A percentile compares a stretch with the other conserved stretches of the same genome.
phyloP scores from a whole-genome alignment of 2,329 filamentous ascomycete species.

The Fusarium globosum region DNA sequence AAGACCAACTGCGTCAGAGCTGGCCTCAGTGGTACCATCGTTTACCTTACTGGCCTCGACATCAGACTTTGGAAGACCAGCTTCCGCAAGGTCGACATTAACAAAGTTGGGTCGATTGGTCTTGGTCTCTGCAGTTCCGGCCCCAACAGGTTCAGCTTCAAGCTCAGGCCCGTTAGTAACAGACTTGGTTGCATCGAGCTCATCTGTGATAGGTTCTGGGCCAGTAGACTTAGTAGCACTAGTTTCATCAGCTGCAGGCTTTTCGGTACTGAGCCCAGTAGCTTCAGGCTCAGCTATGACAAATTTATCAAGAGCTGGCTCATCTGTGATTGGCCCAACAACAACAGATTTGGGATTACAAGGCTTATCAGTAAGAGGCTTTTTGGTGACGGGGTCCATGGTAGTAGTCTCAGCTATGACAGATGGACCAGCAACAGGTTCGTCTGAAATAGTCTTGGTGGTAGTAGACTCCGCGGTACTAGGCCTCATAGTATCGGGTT shows the following conservation, averaged over 20 bases:
- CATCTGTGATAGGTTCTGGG: not conserved
- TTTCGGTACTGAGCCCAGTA: not conserved
- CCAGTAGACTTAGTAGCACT: not conserved
- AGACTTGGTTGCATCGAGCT: not conserved
- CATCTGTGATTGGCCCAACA: not conserved
- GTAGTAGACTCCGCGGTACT: not conserved
- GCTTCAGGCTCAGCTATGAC: not conserved
- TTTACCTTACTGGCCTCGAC: not conserved
- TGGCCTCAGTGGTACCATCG: not conserved
- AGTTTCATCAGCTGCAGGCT: accelerated
- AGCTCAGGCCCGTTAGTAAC: not conserved
- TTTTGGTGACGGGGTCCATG: too few species aligned
- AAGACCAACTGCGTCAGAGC: not conserved
- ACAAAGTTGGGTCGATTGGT: not conserved
- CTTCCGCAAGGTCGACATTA: not conserved
- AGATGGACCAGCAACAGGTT: too few species aligned
- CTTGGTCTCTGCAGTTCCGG: not conserved
- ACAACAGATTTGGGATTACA: not conserved
- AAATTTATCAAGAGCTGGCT: not conserved
- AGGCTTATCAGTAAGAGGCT: too few species aligned
- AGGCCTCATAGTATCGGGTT: not conserved
- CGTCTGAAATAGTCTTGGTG: not conserved
- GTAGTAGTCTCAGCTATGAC: not conserved
- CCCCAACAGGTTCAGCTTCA: not conserved
- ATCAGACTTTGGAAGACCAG: not conserved